These are phyloP conservation scores for Sporothrix inflata DNA, from an alignment of 2,329 filamentous ascomycete species.

Conservation along the genomic window DNA sequence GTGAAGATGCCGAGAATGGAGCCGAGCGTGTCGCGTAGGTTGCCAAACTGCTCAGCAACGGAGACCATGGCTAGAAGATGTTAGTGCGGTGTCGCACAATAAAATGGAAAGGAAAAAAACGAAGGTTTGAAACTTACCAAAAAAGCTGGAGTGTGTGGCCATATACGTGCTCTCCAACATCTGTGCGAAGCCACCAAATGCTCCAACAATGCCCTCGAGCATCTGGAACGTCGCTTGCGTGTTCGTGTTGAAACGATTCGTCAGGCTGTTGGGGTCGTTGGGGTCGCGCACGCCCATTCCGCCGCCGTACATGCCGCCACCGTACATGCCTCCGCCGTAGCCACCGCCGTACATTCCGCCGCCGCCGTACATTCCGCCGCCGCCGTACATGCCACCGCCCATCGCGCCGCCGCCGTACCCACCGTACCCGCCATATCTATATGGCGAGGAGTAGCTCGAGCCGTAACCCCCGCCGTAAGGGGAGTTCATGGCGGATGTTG, in stretches of 20 bases:
- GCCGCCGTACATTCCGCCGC: conserved; percentile 33
- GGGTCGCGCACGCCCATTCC: conserved; percentile 57
- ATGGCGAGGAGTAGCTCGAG: conserved; percentile 55
- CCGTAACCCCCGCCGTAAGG: conserved; percentile 40
- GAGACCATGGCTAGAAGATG: conserved; percentile 83
- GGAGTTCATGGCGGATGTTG: conserved; percentile 39
- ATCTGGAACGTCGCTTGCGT: conserved; percentile 98
- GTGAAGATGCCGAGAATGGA: conserved; percentile 96
- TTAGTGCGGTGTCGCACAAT: conserved; percentile 23
- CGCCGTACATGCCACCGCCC: conserved; percentile 36
- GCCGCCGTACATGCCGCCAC: conserved; percentile 58
- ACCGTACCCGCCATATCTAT: conserved; percentile 46
- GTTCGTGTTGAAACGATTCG: conserved; percentile 92
- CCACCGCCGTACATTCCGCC: conserved; percentile 51
- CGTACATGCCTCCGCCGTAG: conserved; percentile 51
- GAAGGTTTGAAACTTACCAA: conserved; percentile 61
- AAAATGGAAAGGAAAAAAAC: background rate
- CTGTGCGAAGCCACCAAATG: conserved; percentile 96
- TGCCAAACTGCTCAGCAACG: conserved; percentile 95
- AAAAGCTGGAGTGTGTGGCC: conserved; percentile 98
- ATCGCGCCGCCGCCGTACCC: conserved; percentile 51
- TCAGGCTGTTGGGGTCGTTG: conserved; percentile 90
- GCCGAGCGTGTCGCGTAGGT: conserved; percentile 87
- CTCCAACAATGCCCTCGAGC: conserved; percentile 94
- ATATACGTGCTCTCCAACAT: conserved; percentile 99